These are phyloP conservation scores for Penicillium arizonense DNA, from an alignment of 495 filamentous ascomycete genomes.

Conservation along the genomic window DNA sequence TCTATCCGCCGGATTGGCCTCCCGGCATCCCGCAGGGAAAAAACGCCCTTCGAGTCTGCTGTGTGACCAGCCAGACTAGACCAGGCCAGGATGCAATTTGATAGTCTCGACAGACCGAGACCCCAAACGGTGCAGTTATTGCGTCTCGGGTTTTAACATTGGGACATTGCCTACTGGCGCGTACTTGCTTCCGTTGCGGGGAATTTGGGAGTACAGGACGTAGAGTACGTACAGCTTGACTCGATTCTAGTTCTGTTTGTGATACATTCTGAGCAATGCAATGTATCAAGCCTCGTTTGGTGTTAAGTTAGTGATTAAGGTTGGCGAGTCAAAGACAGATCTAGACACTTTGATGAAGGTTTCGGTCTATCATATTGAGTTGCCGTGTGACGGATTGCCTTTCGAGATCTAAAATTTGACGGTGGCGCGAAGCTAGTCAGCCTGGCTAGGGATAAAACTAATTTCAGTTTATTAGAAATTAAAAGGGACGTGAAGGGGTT, in stretches of 20 bases:
- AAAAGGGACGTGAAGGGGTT: too few species aligned
- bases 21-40: background rate
- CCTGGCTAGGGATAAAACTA: too few species aligned
- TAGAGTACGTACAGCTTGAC: background rate
- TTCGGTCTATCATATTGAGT: background rate
- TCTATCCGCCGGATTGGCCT: background rate
- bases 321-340: background rate
- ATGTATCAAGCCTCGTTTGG: too few species aligned
- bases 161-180: background rate
- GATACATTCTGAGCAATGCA: background rate
- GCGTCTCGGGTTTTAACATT: background rate
- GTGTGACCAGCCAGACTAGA: background rate
- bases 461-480: too few species aligned
- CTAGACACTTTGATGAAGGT: background rate
- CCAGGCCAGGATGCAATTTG: background rate
- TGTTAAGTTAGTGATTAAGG: background rate
- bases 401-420: background rate
- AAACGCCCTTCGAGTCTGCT: background rate
- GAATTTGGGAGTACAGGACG: background rate
- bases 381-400: background rate
- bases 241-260: background rate
- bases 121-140: background rate
- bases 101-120: background rate
- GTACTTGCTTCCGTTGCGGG: background rate
- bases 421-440: too few species aligned